phyloP scores from a whole-genome alignment of 805 yeast species.

The Schwanniomyces vanrijiae region DNA sequence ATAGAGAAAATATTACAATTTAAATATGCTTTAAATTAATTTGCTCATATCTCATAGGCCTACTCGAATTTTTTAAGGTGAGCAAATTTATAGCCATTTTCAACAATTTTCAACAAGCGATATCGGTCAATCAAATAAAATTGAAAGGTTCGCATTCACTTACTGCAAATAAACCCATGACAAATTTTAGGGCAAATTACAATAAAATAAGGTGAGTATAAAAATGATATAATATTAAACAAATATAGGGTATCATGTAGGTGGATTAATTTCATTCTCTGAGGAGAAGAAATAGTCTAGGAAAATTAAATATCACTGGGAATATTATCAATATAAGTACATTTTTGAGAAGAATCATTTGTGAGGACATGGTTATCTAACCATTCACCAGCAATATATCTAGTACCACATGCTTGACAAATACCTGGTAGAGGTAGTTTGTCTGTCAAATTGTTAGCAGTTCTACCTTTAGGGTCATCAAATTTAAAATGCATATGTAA shows the following conservation, averaged over 20 bases:
- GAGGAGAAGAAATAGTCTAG: neutral
- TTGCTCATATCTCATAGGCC: conserved; percentile 17
- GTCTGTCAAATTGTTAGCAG: conserved; percentile 41
- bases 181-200: neutral
- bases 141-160: neutral
- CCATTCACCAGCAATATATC: conserved; percentile 55
- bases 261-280: neutral
- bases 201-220: neutral
- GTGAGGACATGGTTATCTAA: conserved; percentile 51
- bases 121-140: neutral
- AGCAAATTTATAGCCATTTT: neutral
- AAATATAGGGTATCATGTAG: neutral
- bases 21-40: conserved; percentile 55
- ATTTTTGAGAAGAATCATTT: conserved; percentile 17
- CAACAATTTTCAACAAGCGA: neutral
- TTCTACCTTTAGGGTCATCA: conserved; percentile 40
- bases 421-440: conserved; percentile 37
- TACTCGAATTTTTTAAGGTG: neutral
- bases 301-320: neutral
- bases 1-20: conserved; percentile 46
- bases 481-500: conserved; percentile 42
- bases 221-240: neutral
- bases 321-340: conserved; percentile 18
- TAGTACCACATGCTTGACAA: conserved; percentile 48
- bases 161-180: neutral